phyloP scores from a whole-genome alignment of 2,329 filamentous ascomycete genomes.

The Pyricularia pennisetigena region DNA sequence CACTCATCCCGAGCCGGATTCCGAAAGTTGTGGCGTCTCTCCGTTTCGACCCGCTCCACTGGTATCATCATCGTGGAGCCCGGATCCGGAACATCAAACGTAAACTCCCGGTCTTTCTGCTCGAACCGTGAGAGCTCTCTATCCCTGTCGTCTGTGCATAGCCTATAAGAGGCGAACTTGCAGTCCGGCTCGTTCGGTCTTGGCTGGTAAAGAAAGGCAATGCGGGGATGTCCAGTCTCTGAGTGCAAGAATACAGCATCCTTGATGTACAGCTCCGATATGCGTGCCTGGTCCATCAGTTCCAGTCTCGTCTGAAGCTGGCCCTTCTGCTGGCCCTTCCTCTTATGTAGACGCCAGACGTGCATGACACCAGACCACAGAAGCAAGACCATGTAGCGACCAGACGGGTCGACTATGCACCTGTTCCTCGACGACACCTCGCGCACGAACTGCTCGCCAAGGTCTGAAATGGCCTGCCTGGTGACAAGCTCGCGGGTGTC shows the following conservation, averaged over 20 bases:
- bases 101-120: constrained; percentile 44
- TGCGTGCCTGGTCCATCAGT: constrained; percentile 42
- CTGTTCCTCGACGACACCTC: constrained; percentile 77
- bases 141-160: constrained; percentile 49
- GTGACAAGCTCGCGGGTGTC: constrained; percentile 40
- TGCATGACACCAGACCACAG: constrained; percentile 52
- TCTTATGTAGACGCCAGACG: constrained; percentile 38
- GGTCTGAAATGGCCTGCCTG: constrained; percentile 39
- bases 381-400: constrained; percentile 47
- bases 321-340: constrained; percentile 26
- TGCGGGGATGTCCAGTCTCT: constrained; percentile 46
- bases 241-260: constrained; percentile 46
- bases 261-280: constrained; percentile 52
- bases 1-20: constrained; percentile 42
- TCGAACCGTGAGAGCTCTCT: constrained; percentile 45
- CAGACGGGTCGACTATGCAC: constrained; percentile 74
- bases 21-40: constrained; percentile 51
- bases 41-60: constrained; percentile 41
- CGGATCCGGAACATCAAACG: constrained; percentile 41
- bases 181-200: constrained; percentile 41
- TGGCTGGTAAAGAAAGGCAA: constrained; percentile 49
- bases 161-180: constrained; percentile 46
- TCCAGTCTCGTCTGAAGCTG: constrained; percentile 28
- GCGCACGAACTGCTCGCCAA: constrained; percentile 51
- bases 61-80: constrained; percentile 54